Evolutionary conservation across 2,329 filamentous ascomycete genomes (phyloP).

Genomic region (Epichloe gansuensis): DNA sequence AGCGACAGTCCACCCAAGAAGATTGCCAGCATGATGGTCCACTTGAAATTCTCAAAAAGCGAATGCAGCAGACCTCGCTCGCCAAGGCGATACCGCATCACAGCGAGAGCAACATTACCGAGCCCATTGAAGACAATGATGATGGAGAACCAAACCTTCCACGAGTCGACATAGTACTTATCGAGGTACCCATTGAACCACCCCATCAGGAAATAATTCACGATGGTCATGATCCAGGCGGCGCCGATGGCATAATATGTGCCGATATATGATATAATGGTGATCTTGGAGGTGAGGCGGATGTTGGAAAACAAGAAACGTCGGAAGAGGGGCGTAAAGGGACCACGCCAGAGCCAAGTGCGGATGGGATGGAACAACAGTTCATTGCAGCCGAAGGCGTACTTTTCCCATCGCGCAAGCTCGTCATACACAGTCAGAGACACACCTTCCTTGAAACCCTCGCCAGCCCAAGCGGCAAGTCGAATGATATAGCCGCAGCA

Average conservation of each 20-base stretch:
- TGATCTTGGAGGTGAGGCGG: slow-evolving; percentile 62
- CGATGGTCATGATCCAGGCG: slow-evolving; percentile 59
- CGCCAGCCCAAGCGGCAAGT: slow-evolving; percentile 57
- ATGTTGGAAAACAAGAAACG: slow-evolving; percentile 62
- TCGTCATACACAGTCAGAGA: slow-evolving; percentile 78
- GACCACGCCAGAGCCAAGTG: slow-evolving; percentile 59
- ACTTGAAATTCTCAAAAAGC: slow-evolving; percentile 55
- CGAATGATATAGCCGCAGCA: slow-evolving; percentile 60
- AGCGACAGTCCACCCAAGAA: slow-evolving; percentile 74
- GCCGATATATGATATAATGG: slow-evolving; percentile 63
- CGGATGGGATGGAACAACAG: slow-evolving; percentile 67
- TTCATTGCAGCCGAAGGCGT: slow-evolving; percentile 74
- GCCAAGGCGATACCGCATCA: slow-evolving; percentile 60
- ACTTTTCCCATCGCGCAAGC: slow-evolving; percentile 75
- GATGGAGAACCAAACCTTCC: slow-evolving; percentile 70
- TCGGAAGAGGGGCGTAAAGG: slow-evolving; percentile 68
- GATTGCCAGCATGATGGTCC: slow-evolving; percentile 61
- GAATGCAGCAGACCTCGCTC: slow-evolving; percentile 47
- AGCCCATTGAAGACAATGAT: slow-evolving; percentile 66
- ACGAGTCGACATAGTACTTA: slow-evolving; percentile 68
- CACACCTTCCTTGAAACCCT: slow-evolving; percentile 74
- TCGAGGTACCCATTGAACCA: slow-evolving; percentile 69
- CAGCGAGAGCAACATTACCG: slow-evolving; percentile 57
- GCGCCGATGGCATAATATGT: slow-evolving; percentile 71
- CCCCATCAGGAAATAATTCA: slow-evolving; percentile 64